A percentile compares a stretch with the other conserved stretches of the same genome.
phyloP scores from a whole-genome alignment of 805 yeast genomes.

The Kluyveromyces lactis region DNA sequence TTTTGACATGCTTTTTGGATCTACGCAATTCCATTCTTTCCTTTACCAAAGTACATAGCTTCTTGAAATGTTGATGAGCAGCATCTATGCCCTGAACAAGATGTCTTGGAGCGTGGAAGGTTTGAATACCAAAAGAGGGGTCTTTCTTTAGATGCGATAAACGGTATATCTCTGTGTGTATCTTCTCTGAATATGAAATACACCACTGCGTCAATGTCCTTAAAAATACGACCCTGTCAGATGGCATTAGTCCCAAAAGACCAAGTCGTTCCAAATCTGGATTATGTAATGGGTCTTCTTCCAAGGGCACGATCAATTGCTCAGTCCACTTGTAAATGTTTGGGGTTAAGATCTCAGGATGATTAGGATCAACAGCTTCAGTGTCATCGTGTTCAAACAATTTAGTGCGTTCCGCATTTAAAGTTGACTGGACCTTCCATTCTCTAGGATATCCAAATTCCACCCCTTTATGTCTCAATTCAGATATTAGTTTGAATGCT shows the following conservation, averaged over 20 bases:
- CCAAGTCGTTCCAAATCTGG: conserved; percentile 20
- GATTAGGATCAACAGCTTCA: conserved; percentile 15
- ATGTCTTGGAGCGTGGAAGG: conserved; percentile 21
- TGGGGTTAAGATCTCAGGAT: conserved; percentile 16
- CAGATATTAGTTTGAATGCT: conserved; percentile 17
- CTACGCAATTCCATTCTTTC: conserved; percentile 19
- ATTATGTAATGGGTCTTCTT: conserved; percentile 18
- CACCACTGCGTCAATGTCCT: conserved; percentile 20
- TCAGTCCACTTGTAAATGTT: conserved; percentile 14
- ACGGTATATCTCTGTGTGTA: conserved; percentile 23
- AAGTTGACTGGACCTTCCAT: conserved; percentile 15
- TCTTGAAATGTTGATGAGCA: conserved; percentile 17
- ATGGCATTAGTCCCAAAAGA: conserved; percentile 18
- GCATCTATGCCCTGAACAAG: conserved; percentile 18
- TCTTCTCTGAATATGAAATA: conserved; percentile 16
- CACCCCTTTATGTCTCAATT: conserved; percentile 14
- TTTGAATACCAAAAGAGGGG: conserved; percentile 20
- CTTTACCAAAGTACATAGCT: conserved; percentile 19
- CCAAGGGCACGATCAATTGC: conserved; percentile 9
- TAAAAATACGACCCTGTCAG: conserved; percentile 20
- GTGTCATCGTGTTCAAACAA: conserved; percentile 10
- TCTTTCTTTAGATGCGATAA: conserved; percentile 22
- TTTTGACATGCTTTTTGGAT: conserved; percentile 18
- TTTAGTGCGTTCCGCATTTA: conserved; percentile 3
- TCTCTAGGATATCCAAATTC: conserved; percentile 27